phyloP scores from a whole-genome alignment of 305 asterid genomes.

The Petunia hybrid region DNA sequence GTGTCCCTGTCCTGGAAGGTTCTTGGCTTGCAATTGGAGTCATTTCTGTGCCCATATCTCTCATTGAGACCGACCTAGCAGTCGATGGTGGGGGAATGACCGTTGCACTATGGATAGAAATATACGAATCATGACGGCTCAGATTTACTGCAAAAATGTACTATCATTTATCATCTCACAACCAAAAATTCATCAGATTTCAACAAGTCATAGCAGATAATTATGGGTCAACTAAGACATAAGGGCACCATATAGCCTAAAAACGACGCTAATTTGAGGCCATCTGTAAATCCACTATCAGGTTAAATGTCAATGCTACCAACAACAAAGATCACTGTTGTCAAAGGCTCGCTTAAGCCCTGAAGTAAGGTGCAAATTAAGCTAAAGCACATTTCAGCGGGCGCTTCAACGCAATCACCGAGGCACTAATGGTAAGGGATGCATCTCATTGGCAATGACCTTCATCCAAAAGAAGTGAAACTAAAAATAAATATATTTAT shows the following conservation, averaged over 20 bases:
- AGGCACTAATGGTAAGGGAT: no score
- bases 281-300: neutral
- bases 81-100: conserved; percentile 47
- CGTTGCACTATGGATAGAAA: conserved; percentile 48
- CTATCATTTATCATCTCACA: neutral
- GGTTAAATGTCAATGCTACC: neutral
- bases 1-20: conserved; percentile 43
- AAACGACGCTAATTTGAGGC: neutral
- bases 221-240: neutral
- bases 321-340: neutral
- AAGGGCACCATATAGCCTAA: conserved; percentile 11
- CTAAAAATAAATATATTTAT: no score
- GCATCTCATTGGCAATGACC: no score
- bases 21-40: conserved; percentile 45
- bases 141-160: conserved; percentile 45
- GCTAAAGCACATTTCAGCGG: no score
- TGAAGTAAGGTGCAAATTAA: no score
- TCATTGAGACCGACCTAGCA: conserved; percentile 44
- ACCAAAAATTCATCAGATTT: conserved; percentile 10
- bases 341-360: neutral
- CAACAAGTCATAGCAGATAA: neutral
- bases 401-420: no score
- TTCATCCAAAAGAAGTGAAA: no score
- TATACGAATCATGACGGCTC: conserved; percentile 50
- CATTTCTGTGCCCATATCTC: conserved; percentile 47